Base-by-base conservation (phyloP, 2,329 filamentous ascomycete species). In the Phaeosphaeriaceae sp. region DNA sequence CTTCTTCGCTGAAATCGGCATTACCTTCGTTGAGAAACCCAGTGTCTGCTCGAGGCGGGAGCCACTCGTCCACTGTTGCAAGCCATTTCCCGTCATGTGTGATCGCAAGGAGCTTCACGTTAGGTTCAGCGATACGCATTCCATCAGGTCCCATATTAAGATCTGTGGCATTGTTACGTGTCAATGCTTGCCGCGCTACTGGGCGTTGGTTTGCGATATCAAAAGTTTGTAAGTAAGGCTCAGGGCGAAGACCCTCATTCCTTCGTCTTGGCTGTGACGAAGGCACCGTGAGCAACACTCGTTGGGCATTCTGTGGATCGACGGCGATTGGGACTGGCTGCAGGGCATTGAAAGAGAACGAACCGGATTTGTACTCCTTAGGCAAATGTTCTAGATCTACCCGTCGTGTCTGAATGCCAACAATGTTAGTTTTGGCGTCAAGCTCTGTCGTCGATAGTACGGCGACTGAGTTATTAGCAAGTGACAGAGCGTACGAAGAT, bases 401-500 rank as follows among this genome's bases (percentile, higher is more conserved):
- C 29, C 65, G 56, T 40, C 68, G 61, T 26, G 79, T 74, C 71
- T 97, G 92, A 34, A 97, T 83, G 1, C 93, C 92, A 16, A 89
- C 87, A 50, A 97, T 84, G 64, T 92, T 94, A 15, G 89, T 85
- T 13, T 87, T 91, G 4, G 94, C 90, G 67, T 88, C 86, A 71
- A 97, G 81, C 72, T 97, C 92, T 11, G 90, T 86, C 3, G 94
- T 97, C 2, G 93, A 96, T 13, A 99, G 74, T 6, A 97, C 81
- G 82, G 97, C 93, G 46, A 88, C 81, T 1, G 92, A 96, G 73
- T 99, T 99, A 72, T 97, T 93, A 21, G 92, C 90, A 42, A 97
- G 80, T 59, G 92, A 89, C 18, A 97, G 72, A 4, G 86, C 88
- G 66, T 97, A 99, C 0, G 89, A 87, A 32, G 90, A 84, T 5